Evolutionary conservation across 2,329 filamentous ascomycete species (phyloP).

Genomic region (Tolypocladium cylindrosporum): DNA sequence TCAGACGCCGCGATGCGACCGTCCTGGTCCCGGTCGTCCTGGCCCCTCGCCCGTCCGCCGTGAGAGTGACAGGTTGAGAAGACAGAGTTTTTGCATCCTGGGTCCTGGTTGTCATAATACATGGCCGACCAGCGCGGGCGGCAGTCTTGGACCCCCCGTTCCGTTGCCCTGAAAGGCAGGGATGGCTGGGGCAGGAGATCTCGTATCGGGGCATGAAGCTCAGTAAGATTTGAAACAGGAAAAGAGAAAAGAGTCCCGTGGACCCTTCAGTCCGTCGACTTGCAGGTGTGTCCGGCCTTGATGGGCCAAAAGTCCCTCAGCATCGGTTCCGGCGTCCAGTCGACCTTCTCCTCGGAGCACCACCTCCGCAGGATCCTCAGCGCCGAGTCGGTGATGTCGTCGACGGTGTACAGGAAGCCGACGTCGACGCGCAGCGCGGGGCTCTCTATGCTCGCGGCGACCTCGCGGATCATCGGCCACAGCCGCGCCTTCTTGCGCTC

Average conservation of each 20-base stretch:
- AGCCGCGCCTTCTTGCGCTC: constrained; percentile 16
- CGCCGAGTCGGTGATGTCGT: constrained; percentile 29
- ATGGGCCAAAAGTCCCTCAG: constrained; percentile 13
- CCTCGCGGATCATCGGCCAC: constrained; percentile 21
- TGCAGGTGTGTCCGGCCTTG: neutral
- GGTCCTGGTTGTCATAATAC: constrained; percentile 1
- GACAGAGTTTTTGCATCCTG: neutral
- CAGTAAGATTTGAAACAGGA: no score
- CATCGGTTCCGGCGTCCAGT: constrained; percentile 31
- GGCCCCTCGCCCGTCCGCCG: neutral
- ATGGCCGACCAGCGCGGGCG: neutral
- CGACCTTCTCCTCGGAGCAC: constrained; percentile 32
- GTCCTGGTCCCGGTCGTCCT: neutral
- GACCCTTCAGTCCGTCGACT: neutral
- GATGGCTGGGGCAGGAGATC: neutral
- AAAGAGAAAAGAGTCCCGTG: neutral
- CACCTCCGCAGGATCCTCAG: constrained; percentile 31
- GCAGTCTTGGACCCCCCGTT: neutral
- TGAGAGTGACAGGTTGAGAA: neutral
- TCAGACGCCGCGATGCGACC: neutral
- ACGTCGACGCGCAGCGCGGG: constrained; percentile 20
- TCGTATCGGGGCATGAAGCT: neutral
- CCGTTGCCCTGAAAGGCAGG: neutral
- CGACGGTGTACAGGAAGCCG: constrained; percentile 31
- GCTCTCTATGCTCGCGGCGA: constrained; percentile 17